A percentile compares a stretch with the other conserved stretches of the same genome.
These are phyloP conservation scores for Saccharum spontaneum DNA, from an alignment of 176 grass and related monocot genomes.

Conservation along the genomic window DNA sequence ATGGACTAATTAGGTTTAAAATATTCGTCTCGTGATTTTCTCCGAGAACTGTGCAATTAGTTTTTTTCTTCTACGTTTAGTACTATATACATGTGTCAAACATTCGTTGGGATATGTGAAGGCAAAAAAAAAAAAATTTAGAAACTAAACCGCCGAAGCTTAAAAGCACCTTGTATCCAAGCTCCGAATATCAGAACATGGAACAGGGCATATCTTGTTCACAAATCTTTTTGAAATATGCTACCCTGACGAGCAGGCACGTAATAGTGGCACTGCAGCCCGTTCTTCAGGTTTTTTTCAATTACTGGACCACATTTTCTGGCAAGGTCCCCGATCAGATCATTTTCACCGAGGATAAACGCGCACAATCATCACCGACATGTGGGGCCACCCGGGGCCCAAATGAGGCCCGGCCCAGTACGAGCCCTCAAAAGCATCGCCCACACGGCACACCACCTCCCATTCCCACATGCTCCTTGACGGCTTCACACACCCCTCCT, in stretches of 20 bases:
- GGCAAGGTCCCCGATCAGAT: background rate
- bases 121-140: too few species aligned
- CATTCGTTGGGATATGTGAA: too few species aligned
- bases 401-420: background rate
- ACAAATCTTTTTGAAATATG: background rate
- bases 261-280: background rate
- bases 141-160: background rate
- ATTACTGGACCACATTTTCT: background rate
- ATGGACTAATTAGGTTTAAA: too few species aligned
- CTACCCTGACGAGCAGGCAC: background rate
- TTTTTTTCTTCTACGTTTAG: too few species aligned
- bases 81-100: too few species aligned
- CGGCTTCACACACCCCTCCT: background rate
- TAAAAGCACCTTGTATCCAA: background rate
- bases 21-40: too few species aligned
- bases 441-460: background rate
- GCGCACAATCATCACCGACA: background rate
- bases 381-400: background rate
- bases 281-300: background rate
- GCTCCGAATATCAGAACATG: background rate
- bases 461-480: background rate
- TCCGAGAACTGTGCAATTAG: too few species aligned
- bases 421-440: constrained; percentile 19
- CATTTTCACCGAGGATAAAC: constrained; percentile 7
- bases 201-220: background rate